A percentile compares a stretch with the other conserved stretches of the same genome.
Evolutionary conservation across 371 early-diverging fungal species (phyloP).

Genomic region (Lichtheimia corymbifera): DNA sequence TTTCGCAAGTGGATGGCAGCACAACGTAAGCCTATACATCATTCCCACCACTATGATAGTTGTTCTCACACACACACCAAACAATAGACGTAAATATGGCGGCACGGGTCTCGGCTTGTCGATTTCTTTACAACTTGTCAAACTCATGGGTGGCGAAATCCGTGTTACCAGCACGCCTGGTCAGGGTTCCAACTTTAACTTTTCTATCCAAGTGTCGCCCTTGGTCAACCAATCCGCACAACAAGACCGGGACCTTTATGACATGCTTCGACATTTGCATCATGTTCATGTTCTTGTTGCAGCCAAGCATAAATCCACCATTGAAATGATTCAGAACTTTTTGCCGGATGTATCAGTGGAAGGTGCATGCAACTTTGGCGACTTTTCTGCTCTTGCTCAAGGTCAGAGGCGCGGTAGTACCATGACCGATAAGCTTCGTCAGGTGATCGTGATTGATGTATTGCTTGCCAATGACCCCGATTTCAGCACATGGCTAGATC

Average conservation of each 20-base stretch:
- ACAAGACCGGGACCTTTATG: constrained; percentile 12
- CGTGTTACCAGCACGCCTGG: constrained; percentile 55
- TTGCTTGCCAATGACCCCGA: constrained; percentile 14
- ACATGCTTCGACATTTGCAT: constrained; percentile 20
- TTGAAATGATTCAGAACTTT: constrained; percentile 34
- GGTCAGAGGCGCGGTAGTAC: not conserved
- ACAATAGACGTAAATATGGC: constrained; percentile 54
- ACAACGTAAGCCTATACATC: constrained; percentile 38
- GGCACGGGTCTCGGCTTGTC: constrained; percentile 67
- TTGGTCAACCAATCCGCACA: constrained; percentile 28
- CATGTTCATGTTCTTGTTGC: constrained; percentile 35
- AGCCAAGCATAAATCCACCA: constrained; percentile 27
- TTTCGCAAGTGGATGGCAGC: constrained; percentile 55
- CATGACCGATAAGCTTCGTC: constrained; percentile 15
- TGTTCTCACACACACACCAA: not conserved
- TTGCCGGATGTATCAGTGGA: constrained; percentile 29
- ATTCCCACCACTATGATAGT: not conserved
- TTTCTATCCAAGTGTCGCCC: constrained; percentile 40
- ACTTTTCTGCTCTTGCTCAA: constrained; percentile 11
- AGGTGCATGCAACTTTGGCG: constrained; percentile 21
- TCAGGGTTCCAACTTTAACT: constrained; percentile 60
- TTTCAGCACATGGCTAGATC: constrained; percentile 7
- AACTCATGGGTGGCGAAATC: constrained; percentile 58
- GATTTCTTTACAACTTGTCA: constrained; percentile 57
- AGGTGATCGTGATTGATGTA: constrained; percentile 40